Evolutionary conservation across 805 yeast species (phyloP).

Genomic region (Maudiozyma serrabonitensis): DNA sequence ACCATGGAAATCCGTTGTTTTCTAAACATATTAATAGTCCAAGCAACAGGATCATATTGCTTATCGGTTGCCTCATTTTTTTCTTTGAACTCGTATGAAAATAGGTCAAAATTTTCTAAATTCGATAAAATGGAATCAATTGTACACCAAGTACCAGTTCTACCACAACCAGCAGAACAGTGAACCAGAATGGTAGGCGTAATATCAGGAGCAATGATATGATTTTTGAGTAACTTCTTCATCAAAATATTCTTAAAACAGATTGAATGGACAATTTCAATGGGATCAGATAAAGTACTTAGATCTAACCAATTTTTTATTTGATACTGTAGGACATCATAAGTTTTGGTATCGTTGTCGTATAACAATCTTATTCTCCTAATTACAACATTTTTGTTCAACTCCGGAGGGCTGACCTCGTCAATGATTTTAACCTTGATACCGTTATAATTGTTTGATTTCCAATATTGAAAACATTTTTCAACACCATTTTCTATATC

Average conservation of each 20-base stretch:
- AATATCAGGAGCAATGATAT: constrained; percentile 16
- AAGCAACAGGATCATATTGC: constrained; percentile 45
- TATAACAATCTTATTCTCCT: constrained; percentile 35
- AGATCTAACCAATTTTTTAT: constrained; percentile 77
- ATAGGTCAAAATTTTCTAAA: constrained; percentile 14
- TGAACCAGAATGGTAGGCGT: constrained; percentile 60
- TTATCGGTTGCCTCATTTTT: constrained; percentile 3
- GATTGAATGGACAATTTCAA: constrained; percentile 47
- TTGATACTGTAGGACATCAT: constrained; percentile 63
- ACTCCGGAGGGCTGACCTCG: constrained; percentile 6
- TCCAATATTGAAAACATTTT: constrained; percentile 83
- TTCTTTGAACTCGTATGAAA: constrained; percentile 12
- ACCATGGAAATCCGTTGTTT: constrained; percentile 78
- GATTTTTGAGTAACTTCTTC: constrained; percentile 11
- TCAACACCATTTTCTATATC: constrained; percentile 67
- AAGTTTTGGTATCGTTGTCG: constrained; percentile 23
- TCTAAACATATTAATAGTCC: constrained; percentile 56
- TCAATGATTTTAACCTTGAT: constrained; percentile 21
- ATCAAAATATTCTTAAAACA: constrained; percentile 38
- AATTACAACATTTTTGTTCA: constrained; percentile 8
- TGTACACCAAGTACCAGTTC: constrained; percentile 84
- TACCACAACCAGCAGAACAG: constrained; percentile 95
- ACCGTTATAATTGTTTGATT: constrained; percentile 40
- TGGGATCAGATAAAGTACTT: constrained; percentile 48
- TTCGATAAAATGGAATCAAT: constrained; percentile 49